Evolutionary conservation across 129 eudicot genomes (phyloP).

Genomic region (Flaveria bidentis): DNA sequence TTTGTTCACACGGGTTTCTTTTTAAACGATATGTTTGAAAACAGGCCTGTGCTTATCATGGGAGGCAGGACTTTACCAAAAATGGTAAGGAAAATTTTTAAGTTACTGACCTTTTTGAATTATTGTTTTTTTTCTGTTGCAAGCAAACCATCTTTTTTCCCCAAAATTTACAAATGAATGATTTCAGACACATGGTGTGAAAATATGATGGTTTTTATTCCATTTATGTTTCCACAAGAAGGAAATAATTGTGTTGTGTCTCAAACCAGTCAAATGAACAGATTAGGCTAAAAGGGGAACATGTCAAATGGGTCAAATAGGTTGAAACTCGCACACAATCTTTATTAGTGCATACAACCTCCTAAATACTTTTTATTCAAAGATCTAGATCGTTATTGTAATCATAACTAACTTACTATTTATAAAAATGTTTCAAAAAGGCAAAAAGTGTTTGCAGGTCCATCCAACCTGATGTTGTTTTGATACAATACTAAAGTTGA

Average conservation of each 20-base stretch:
- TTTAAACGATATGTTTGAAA: conserved; percentile 8
- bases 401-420: not conserved
- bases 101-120: not conserved
- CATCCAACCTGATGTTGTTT: not conserved
- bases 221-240: not conserved
- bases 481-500: not conserved
- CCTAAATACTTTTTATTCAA: not conserved
- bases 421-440: not conserved
- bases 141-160: not conserved
- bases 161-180: not conserved
- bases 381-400: not conserved
- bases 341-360: not conserved
- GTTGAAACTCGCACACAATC: not conserved
- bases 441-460: not conserved
- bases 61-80: conserved; percentile 67
- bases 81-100: conserved; percentile 53
- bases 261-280: not conserved
- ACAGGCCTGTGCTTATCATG: conserved; percentile 87
- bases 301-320: not conserved
- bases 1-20: not conserved
- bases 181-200: not conserved
- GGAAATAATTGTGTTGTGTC: not conserved
- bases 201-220: not conserved
- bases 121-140: not conserved
- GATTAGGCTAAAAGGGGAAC: not conserved